Base-by-base conservation (phyloP, 139 green algal species). In the Micromonas commoda region DNA sequence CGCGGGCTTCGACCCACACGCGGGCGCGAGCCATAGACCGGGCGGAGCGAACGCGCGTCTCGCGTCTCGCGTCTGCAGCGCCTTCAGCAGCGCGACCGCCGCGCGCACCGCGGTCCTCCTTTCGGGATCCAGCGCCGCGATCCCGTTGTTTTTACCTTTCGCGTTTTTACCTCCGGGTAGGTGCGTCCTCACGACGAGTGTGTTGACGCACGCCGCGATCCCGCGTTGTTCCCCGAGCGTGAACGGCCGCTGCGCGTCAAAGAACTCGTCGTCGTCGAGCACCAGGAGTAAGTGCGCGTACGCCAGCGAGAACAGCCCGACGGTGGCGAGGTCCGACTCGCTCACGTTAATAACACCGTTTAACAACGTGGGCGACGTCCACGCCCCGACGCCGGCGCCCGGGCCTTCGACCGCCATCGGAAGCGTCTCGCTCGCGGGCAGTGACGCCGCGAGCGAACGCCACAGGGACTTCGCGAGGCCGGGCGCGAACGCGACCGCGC, bases 221-320 rank as follows among this genome's bases (percentile, higher is more conserved):
- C 57, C 60, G 9, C 51, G 38, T 45, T 79, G 78, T 51, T 79
- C 32, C n/a, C 9, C 3, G 24, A 82, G 32, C 54, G 39, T 64
- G 39, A 73, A 75, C 29, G 64, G 29, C 75, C 33, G 68, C 70
- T 92, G 85, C 3, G 39, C 68, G 26, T 87, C 76, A 77, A 94
- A 86, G 74, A 97, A 93, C 69, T 97, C 90, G 0, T 80, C 76
- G 81, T 97, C 93, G 74, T 96, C 91, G 9, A 94, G 82, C 53
- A 96, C 91, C 32, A 92, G 72, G 78, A 97, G 83, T 61, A 91
- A 79, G 74, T 95, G 90, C 4, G 70, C 38, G 54, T 85, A 85
- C 20, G 71, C 70, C 9, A 26, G 13, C 35, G 64, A 84, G 38
- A 84, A 84, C 29, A 84, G 23, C 0, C 19, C 35, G 29, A 84